phyloP scores from a whole-genome alignment of 768 basidiomycete genomes.

The Myochromella boudieri region DNA sequence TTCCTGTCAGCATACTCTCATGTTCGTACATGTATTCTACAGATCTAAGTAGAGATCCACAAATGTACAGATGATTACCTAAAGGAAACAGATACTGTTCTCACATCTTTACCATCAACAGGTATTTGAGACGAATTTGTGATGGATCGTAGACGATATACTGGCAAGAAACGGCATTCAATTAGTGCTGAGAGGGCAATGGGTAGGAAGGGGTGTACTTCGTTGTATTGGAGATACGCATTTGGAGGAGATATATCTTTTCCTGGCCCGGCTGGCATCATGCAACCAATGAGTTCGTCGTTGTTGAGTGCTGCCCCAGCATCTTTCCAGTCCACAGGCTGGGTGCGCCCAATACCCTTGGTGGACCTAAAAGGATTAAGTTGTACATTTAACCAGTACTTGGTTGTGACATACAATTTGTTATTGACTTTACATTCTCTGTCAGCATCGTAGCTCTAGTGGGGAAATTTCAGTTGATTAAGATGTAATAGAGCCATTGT shows the following conservation, averaged over 20 bases:
- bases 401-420: slow-evolving; percentile 31
- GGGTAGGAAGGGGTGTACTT: slow-evolving; percentile 35
- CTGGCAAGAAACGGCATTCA: slow-evolving; percentile 25
- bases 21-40: too few relatives aligned
- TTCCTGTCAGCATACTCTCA: not conserved
- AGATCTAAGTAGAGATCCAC: not conserved
- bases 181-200: not conserved
- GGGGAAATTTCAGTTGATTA: not conserved
- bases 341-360: slow-evolving; percentile 52
- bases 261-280: slow-evolving; percentile 58
- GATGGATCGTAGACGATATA: slow-evolving; percentile 62
- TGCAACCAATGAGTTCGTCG: slow-evolving; percentile 48
- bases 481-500: too few relatives aligned
- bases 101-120: slow-evolving; percentile 56
- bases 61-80: not conserved
- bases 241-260: slow-evolving; percentile 27
- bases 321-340: slow-evolving; percentile 59
- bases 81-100: not conserved
- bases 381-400: not conserved
- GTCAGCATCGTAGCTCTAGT: slow-evolving; percentile 49
- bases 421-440: slow-evolving; percentile 39
- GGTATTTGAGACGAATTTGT: slow-evolving; percentile 57
- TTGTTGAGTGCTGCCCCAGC: slow-evolving; percentile 50
- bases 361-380: slow-evolving; percentile 38
- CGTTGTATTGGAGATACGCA: slow-evolving; percentile 50